Percentiles rank a stretch among this genome's conserved stretches.
Conservation (phyloP, 2,329 filamentous ascomycete genomes). For the Sporothrix sp. region DNA sequence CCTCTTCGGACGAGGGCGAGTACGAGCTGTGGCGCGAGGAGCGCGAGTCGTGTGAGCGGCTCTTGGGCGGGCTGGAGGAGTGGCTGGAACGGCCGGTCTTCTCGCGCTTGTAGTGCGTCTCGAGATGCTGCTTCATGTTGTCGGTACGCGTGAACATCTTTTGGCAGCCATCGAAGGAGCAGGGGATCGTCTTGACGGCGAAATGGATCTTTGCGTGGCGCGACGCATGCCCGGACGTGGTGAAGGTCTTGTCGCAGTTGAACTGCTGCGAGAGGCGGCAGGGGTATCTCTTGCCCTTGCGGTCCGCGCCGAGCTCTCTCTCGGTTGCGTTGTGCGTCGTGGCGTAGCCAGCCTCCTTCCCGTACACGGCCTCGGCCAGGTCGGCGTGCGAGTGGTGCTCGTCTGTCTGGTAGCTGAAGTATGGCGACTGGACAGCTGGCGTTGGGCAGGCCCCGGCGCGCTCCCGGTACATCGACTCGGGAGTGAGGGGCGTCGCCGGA, state of each 20-base stretch:
- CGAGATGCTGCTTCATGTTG: conserved; percentile 80
- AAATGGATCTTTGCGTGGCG: conserved; percentile 79
- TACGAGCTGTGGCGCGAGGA: conserved; percentile 1
- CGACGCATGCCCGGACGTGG: conserved; percentile 76
- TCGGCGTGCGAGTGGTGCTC: conserved; percentile 2
- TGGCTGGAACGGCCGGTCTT: conserved; percentile 24
- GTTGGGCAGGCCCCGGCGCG: conserved; percentile 9
- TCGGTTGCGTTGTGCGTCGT: conserved; percentile 33
- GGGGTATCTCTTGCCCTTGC: conserved; percentile 53
- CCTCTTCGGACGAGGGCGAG: not conserved
- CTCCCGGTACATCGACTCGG: conserved; percentile 32
- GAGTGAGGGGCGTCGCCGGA: conserved; percentile 46
- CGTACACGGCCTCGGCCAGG: conserved; percentile 14
- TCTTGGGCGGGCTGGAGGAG: conserved; percentile 23
- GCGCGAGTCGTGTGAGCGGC: not conserved
- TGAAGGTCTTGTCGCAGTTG: conserved; percentile 70
- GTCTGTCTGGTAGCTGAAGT: conserved; percentile 28
- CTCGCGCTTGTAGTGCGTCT: conserved; percentile 60
- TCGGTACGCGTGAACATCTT: conserved; percentile 75
- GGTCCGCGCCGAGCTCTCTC: conserved; percentile 30
- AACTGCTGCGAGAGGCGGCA: conserved; percentile 63
- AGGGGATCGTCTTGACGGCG: conserved; percentile 65
- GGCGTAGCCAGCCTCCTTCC: conserved; percentile 12
- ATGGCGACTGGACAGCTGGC: not conserved
- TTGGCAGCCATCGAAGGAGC: conserved; percentile 58